Percentiles rank a stretch among this genome's conserved stretches.
Evolutionary conservation across 2,329 filamentous ascomycete genomes (phyloP).

Genomic region (Aquanectria penicillioides): DNA sequence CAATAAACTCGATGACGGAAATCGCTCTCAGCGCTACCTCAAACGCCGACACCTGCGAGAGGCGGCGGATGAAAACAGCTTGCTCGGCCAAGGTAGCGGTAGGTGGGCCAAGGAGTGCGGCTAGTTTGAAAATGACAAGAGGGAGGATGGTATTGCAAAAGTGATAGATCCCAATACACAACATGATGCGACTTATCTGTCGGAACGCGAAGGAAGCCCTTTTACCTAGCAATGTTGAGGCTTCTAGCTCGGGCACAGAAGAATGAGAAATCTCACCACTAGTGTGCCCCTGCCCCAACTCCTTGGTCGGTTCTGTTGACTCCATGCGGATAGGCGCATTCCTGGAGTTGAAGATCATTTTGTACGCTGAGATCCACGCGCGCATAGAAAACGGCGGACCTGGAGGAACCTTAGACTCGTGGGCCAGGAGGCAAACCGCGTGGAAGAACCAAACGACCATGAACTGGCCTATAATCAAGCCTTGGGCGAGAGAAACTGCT

Average conservation of each 20-base stretch:
- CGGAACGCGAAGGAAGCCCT: slow-evolving; percentile 1
- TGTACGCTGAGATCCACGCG: slow-evolving; percentile 2
- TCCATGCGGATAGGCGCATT: background rate
- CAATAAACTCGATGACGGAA: slow-evolving; percentile 3
- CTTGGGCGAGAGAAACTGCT: background rate
- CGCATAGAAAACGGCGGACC: background rate
- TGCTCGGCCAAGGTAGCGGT: slow-evolving; percentile 1
- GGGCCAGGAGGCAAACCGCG: slow-evolving; percentile 1
- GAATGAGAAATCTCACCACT: background rate
- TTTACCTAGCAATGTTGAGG: background rate
- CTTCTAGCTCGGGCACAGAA: background rate
- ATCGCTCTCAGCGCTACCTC: background rate
- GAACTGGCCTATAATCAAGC: slow-evolving; percentile 9
- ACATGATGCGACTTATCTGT: background rate
- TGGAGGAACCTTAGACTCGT: background rate
- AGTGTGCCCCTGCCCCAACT: background rate
- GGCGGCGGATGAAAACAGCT: background rate
- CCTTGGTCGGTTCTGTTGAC: background rate
- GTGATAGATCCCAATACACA: slow-evolving; percentile 2
- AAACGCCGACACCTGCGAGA: background rate
- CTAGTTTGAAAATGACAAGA: background rate
- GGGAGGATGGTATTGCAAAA: background rate
- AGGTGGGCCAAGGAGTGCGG: background rate
- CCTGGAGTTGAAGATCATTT: slow-evolving; percentile 11
- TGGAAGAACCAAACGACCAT: slow-evolving; percentile 9